Base-by-base conservation (phyloP, 1,139 yeast species). In the Hanseniaspora sp. region DNA sequence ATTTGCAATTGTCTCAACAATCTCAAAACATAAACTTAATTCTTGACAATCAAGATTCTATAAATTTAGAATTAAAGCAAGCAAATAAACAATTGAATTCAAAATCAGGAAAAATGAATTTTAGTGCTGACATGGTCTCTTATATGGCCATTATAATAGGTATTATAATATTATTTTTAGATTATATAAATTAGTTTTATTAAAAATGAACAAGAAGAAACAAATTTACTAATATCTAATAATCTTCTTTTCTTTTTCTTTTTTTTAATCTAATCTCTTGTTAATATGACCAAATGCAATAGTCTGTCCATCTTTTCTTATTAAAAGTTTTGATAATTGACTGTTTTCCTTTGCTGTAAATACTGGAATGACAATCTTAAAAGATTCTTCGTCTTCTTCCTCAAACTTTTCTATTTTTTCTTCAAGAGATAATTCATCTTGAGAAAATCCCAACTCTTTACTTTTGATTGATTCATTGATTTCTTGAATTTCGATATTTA, bases 251-350 rank as follows among this genome's bases (percentile, higher is more conserved):
- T 23, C 4, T 23, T 23, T 23, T 23, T 23, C 4, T 23, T 23
- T 23, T 34, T 13, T 47, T 39, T 18, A 56, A 46, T 38, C 48
- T 43, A 49, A 35, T 43, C 53, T 49, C 40, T 67, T 67, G 18
- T 65, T 55, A 42, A 82, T 80, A 1, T 73, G 74, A 33, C 97
- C 97, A 0, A 96, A 96, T 9, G 95, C 97, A 49, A 92, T 77
- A 0, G 96, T 87, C 33, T 73, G 65, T 2, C 97, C 96, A 61
- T 86, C 95, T 62, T 83, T 80, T 64, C 98, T 80, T 46, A 92
- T 69, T 7, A 94, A 92, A 29, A 92, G 73, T 62, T 96, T 76
- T 1, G 96, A 95, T 48, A 92, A 70, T 42, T 78, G 78, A 60
- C 75, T 75, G 64, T 81, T 80, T 48, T 82, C 78, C 12, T 69